phyloP scores from a whole-genome alignment of 169 alveolate genomes.

The Amoebophrya sp. region DNA sequence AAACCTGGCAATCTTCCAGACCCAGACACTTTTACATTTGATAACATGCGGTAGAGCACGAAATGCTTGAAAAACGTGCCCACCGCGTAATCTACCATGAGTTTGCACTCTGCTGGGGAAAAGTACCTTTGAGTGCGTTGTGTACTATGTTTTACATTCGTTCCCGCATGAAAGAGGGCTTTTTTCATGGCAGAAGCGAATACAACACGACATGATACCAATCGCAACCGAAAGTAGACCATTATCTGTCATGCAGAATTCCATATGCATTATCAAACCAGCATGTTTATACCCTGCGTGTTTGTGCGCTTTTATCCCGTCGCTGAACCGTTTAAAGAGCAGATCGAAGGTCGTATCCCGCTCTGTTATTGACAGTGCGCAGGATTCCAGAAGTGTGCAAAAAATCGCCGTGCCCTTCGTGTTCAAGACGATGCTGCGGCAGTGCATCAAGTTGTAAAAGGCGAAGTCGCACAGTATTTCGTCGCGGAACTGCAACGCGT shows the following conservation, averaged over 20 bases:
- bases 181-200: no score
- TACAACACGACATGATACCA: no score
- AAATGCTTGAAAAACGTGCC: slow-evolving; percentile 1
- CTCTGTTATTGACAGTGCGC: neutral
- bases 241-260: no score
- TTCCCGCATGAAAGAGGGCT: no score
- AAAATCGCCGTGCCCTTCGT: slow-evolving; percentile 16
- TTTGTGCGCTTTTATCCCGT: neutral
- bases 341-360: neutral
- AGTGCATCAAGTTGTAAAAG: neutral
- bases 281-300: neutral
- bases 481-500: neutral
- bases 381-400: neutral
- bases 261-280: no score
- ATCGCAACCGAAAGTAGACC: no score
- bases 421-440: neutral
- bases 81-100: neutral
- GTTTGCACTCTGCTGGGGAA: neutral
- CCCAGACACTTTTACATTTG: no score
- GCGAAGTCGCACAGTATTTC: neutral
- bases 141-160: no score
- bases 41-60: neutral
- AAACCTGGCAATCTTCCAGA: no score
- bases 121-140: neutral
- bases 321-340: neutral